Evolutionary conservation across 2,329 filamentous ascomycete genomes (phyloP), one percentile per base, ranked within the genome.

Genomic region (Aspergillus terreus): DNA sequence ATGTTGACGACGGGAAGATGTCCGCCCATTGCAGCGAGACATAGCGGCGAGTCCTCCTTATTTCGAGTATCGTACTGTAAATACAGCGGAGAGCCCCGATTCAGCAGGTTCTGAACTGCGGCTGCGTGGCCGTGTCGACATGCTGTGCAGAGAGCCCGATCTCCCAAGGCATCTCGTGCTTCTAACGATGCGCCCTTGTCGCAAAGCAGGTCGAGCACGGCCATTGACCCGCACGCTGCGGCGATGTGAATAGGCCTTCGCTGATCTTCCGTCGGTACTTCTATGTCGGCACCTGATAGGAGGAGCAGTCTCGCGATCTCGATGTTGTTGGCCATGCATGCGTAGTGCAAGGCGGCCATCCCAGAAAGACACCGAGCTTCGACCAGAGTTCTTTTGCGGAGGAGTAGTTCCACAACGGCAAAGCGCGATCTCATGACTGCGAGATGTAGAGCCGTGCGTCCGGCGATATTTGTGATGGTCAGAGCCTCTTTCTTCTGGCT

Each of bases 41-140:
- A 72, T 19, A 73, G 50, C 3, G 69, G 70, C 2, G 71, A 72
- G 51, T 74, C 70, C 50, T 72, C 67, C 21, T 65, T 58, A 23
- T 56, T 54, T 17, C 57, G 56, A 11, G 49, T 57, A 10, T 57
- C 61, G 50, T 61, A 63, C 27, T 59, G 60, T 12, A 61, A 42
- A 30, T 62, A 65, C 32, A 70, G 44, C 4, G 63, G 57, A 6
- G 68, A 66, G 3, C 68, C 68, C 41, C 58, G 56, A 51, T 68
- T 61, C 12, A 74, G 58, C 12, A 74, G 53, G 10, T 58, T 64
- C 41, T 64, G 60, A 10, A 71, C 70, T 38, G 66, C 63, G 38
- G 65, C 64, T 3, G 63, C 54, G 49, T 71, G 61, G 4, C 71
- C 71, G 38, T 62, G 54, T 4, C 64, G 60, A 50, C 63, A 62